These are phyloP conservation scores for Phytophthora vignae DNA, from an alignment of 352 stramenopile species.

Conservation along the genomic window DNA sequence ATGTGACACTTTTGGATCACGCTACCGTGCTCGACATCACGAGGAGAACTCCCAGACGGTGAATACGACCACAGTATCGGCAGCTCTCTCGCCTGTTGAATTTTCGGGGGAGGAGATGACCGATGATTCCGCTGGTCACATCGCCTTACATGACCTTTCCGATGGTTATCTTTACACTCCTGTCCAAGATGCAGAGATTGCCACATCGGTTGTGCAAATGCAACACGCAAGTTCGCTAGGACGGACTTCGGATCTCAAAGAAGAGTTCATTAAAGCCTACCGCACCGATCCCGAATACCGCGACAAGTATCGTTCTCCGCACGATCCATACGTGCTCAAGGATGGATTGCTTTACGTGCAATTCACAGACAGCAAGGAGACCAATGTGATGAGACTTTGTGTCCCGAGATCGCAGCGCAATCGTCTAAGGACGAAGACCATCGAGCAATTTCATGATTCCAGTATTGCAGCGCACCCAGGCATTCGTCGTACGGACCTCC, in stretches of 20 bases:
- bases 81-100: too few relatives aligned
- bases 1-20: too few relatives aligned
- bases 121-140: too few relatives aligned
- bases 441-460: slow-evolving; percentile 27
- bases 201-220: slow-evolving; percentile 12
- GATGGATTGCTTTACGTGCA: slow-evolving; percentile 5
- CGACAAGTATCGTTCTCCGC: neutral
- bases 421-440: slow-evolving; percentile 15
- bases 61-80: too few relatives aligned
- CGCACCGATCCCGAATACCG: neutral
- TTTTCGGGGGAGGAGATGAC: too few relatives aligned
- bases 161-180: neutral
- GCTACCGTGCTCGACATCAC: too few relatives aligned
- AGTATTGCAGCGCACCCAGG: slow-evolving; percentile 16
- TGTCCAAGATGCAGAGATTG: slow-evolving; percentile 2
- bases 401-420: slow-evolving; percentile 6
- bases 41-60: too few relatives aligned
- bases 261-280: slow-evolving; percentile 13
- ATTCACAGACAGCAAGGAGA: neutral
- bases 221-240: slow-evolving; percentile 12
- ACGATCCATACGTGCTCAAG: neutral
- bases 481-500: slow-evolving; percentile 17
- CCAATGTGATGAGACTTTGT: slow-evolving; percentile 6
- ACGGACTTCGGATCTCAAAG: neutral
- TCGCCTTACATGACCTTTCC: too few relatives aligned